Evolutionary conservation across 1,284 basidiomycete genomes (phyloP).

Genomic region (Ceratobasidium sp.): DNA sequence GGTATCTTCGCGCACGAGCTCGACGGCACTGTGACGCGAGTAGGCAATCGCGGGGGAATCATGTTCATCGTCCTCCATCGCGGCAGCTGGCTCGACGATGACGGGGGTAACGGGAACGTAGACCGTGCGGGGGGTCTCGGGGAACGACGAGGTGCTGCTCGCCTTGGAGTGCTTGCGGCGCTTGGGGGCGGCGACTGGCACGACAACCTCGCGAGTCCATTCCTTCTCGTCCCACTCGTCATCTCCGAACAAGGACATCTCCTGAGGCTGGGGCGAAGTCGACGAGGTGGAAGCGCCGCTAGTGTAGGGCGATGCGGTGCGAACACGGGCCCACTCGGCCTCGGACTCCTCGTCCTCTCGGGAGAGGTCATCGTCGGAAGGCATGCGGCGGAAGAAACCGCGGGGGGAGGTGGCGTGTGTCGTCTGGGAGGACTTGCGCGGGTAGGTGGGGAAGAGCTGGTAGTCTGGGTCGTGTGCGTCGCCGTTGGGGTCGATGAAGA

Average conservation of each 20-base stretch:
- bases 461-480: constrained; percentile 29
- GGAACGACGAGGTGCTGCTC: not conserved
- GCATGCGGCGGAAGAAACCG: constrained; percentile 15
- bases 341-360: not conserved
- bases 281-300: not conserved
- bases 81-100: not conserved
- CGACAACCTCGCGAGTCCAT: constrained; percentile 19
- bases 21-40: constrained; percentile 20
- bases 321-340: not conserved
- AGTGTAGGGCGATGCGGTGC: constrained; percentile 23
- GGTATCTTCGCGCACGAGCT: constrained; percentile 14
- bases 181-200: constrained; percentile 12
- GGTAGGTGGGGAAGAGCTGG: constrained; percentile 31
- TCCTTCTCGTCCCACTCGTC: constrained; percentile 36
- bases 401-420: not conserved
- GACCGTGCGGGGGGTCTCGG: constrained; percentile 2
- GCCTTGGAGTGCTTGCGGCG: constrained; percentile 28
- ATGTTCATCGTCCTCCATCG: constrained; percentile 5
- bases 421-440: not conserved
- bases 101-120: constrained; percentile 2
- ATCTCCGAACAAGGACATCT: constrained; percentile 14
- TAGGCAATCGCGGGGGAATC: not conserved
- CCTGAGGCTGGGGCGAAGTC: not conserved
- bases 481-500: constrained; percentile 19
- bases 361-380: not conserved